Evolutionary conservation across 257 asterid genomes (phyloP).

Genomic region (Solanum medicagineum): DNA sequence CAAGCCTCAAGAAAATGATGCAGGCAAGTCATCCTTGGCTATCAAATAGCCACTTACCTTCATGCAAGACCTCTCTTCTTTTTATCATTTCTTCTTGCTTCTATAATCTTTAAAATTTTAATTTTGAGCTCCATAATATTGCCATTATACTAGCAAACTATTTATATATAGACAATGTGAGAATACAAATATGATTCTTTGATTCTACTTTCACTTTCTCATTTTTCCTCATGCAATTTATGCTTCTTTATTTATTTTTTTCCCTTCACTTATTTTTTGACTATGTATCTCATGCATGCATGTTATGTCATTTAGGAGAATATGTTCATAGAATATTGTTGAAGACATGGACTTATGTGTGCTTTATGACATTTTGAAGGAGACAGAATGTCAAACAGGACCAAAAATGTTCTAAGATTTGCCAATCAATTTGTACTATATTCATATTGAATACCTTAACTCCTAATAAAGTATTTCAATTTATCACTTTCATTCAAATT

Average conservation of each 20-base stretch:
- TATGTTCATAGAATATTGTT: not conserved
- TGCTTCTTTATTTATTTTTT: not conserved
- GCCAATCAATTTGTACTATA: not conserved
- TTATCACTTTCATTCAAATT: no score
- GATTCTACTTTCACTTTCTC: not conserved
- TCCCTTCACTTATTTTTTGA: not conserved
- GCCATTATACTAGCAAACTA: not conserved
- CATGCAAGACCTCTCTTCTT: constrained; percentile 25
- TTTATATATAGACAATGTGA: constrained; percentile 3
- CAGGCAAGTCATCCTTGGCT: constrained; percentile 86
- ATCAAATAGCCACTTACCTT: constrained; percentile 34
- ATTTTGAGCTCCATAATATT: not conserved
- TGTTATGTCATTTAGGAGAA: not conserved
- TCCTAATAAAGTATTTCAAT: no score
- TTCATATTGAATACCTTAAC: no score
- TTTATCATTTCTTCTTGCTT: not conserved
- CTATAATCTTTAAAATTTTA: not conserved
- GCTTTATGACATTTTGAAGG: not conserved
- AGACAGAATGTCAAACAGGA: not conserved
- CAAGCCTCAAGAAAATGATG: not conserved
- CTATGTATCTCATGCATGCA: not conserved
- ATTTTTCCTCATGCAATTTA: not conserved
- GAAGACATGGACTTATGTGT: not conserved
- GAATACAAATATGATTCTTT: not conserved
- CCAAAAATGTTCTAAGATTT: not conserved